Evolutionary conservation across 371 early-diverging fungal genomes (phyloP).

Genomic region (Mucor saturninus): DNA sequence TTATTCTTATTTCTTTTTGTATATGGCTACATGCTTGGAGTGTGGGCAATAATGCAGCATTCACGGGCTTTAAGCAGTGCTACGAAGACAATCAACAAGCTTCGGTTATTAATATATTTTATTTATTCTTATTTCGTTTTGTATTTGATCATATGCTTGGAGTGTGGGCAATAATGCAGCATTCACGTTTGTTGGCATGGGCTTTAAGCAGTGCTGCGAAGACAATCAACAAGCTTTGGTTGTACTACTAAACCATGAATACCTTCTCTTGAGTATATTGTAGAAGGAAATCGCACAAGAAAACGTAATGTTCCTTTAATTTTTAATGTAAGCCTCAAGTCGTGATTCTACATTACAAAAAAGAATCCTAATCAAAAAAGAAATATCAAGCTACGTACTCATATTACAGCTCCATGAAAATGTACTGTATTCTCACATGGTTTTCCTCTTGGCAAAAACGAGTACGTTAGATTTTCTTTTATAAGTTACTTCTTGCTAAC

Average conservation of each 20-base stretch:
- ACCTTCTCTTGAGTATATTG: slow-evolving; percentile 5
- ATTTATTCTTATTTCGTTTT: neutral
- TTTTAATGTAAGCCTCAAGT: slow-evolving; percentile 13
- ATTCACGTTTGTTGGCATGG: neutral
- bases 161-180: neutral
- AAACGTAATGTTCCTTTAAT: slow-evolving; percentile 11
- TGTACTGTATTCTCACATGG: slow-evolving; percentile 12
- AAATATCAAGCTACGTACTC: slow-evolving; percentile 12
- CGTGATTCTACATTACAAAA: slow-evolving; percentile 9
- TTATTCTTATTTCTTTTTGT: neutral
- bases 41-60: neutral
- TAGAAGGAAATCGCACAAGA: slow-evolving; percentile 6
- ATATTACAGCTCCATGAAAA: slow-evolving; percentile 13
- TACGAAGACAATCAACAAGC: neutral
- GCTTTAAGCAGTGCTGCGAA: neutral
- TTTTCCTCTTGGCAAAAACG: slow-evolving; percentile 13
- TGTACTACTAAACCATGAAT: slow-evolving; percentile 4
- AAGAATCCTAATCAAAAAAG: slow-evolving; percentile 10
- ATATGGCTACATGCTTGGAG: neutral
- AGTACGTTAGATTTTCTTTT: slow-evolving; percentile 12
- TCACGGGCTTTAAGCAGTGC: neutral
- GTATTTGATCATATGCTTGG: neutral
- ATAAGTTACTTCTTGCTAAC: slow-evolving; percentile 12
- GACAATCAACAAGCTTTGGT: neutral
- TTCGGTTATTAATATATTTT: neutral